These are phyloP conservation scores for Labyrinthula sp. DNA, from an alignment of 352 stramenopile species.

Conservation along the genomic window DNA sequence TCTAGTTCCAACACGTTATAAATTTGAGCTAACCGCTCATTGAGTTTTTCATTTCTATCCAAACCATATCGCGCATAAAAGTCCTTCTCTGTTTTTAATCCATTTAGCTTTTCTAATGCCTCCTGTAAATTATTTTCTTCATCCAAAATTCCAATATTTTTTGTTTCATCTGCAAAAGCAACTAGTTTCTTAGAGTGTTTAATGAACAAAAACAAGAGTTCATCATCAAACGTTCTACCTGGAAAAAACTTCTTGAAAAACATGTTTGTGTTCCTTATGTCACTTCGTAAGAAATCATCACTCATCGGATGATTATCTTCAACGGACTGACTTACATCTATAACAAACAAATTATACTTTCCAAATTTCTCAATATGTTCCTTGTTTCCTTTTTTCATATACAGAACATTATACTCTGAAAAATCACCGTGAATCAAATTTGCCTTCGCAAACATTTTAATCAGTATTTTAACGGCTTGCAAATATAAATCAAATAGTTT, in stretches of 20 bases:
- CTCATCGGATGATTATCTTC: conserved; percentile 88
- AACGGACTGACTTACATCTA: conserved; percentile 95
- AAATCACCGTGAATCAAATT: conserved; percentile 92
- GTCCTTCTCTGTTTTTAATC: neutral
- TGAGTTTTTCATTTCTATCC: too few species aligned
- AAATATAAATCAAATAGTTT: conserved; percentile 77
- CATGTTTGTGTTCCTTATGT: conserved; percentile 87
- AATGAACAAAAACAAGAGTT: conserved; percentile 88
- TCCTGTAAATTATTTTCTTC: neutral
- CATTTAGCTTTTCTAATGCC: neutral
- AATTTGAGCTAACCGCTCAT: too few species aligned
- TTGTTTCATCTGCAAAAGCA: neutral
- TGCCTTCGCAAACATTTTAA: conserved; percentile 82
- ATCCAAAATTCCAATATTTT: neutral
- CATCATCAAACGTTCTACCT: conserved; percentile 59
- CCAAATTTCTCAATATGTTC: too few species aligned
- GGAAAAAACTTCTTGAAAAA: conserved; percentile 64
- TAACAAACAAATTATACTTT: conserved; percentile 86
- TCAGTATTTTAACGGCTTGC: conserved; percentile 79
- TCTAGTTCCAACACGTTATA: conserved; percentile 1
- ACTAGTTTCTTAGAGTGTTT: conserved; percentile 48
- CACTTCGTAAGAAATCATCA: conserved; percentile 88
- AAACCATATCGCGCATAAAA: neutral
- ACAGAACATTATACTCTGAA: conserved; percentile 98
- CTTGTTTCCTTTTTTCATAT: conserved; percentile 74